Percentiles rank a stretch among this genome's conserved stretches.
phyloP scores from a whole-genome alignment of 495 filamentous ascomycete species.

The Thermothielavioides terrestris region DNA sequence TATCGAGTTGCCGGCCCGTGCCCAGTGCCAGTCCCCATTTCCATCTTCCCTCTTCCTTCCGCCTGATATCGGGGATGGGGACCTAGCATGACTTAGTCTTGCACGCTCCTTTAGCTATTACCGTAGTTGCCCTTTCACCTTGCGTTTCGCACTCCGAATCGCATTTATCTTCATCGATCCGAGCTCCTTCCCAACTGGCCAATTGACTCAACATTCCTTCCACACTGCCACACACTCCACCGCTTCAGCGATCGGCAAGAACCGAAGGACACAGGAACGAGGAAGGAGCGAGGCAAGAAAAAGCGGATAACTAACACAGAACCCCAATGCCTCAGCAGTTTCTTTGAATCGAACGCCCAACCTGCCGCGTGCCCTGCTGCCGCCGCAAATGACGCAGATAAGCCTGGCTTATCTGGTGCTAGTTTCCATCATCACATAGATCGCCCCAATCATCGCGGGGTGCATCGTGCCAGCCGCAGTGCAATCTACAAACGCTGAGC shows the following conservation, averaged over 20 bases:
- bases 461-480: constrained; percentile 12
- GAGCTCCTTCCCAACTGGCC: constrained; percentile 4
- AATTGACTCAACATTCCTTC: background rate
- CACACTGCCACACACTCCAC: background rate
- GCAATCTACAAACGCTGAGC: too few species aligned
- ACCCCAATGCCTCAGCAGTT: background rate
- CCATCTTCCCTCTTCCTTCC: background rate
- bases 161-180: constrained; percentile 1
- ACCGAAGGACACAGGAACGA: background rate
- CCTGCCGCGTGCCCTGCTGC: constrained; percentile 8
- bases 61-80: too few species aligned
- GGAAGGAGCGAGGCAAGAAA: background rate
- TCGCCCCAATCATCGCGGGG: constrained; percentile 12
- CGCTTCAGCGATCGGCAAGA: background rate
- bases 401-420: constrained; percentile 45
- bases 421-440: constrained; percentile 42
- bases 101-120: background rate
- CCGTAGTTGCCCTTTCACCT: background rate
- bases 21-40: too few species aligned
- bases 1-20: too few species aligned
- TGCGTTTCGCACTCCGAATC: too few species aligned
- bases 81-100: too few species aligned
- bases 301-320: too few species aligned
- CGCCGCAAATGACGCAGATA: constrained; percentile 44
- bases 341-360: background rate